phyloP scores from a whole-genome alignment of 176 grass and related monocot genomes.

The Eragrostis nindensis region DNA sequence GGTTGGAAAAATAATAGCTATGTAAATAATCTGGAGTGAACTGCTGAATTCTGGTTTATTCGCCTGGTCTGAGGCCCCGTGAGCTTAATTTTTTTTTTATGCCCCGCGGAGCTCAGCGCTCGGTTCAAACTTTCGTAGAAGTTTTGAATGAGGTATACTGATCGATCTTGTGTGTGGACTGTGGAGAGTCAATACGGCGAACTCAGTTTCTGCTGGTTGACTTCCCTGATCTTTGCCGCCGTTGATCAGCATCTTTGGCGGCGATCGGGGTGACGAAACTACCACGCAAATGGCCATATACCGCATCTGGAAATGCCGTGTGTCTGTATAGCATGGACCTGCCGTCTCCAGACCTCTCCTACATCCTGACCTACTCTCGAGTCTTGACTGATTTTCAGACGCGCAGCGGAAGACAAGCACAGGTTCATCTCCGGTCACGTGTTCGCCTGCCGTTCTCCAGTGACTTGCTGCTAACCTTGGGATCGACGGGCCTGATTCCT shows the following conservation, averaged over 20 bases:
- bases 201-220: background rate
- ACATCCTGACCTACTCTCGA: background rate
- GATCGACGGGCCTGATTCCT: background rate
- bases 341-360: too few species aligned
- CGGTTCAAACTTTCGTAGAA: too few species aligned
- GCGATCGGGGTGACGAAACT: background rate
- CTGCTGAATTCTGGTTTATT: background rate
- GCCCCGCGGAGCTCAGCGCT: too few species aligned
- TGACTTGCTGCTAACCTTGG: background rate
- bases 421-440: background rate
- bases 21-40: conserved; percentile 6
- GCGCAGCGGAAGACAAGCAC: background rate
- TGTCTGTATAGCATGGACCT: too few species aligned
- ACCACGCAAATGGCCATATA: background rate
- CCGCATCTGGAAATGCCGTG: background rate
- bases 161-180: background rate
- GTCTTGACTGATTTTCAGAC: background rate
- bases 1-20: background rate
- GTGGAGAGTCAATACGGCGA: background rate
- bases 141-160: background rate
- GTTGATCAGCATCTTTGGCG: background rate
- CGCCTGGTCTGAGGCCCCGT: too few species aligned
- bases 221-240: background rate
- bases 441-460: too few species aligned
- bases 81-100: too few species aligned